Base-by-base conservation (phyloP, 140 eudicot genomes). In the Erigeron philadelphicus region DNA sequence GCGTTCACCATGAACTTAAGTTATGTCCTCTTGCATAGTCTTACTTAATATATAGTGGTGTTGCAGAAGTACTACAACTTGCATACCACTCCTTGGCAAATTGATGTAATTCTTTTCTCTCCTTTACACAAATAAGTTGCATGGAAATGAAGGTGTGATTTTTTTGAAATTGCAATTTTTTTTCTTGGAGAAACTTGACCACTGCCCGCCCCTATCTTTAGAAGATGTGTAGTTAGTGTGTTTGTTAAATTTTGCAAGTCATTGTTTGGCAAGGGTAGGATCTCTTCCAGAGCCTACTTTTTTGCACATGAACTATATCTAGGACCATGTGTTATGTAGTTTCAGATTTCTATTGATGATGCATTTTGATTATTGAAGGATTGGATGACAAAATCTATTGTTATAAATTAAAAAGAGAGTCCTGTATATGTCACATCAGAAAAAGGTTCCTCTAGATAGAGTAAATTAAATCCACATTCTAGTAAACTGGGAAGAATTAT, bases 191-290 rank as follows among this genome's bases (percentile, higher is more conserved):
- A 65, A n/a, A 54, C 56, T 44, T 21, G 23, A 72, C 21, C 69
- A 50, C 21, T 52, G 11, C 16, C 31, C 35, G 7, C n/a, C n/a
- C n/a, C n/a, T 64, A 48, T 62, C 42, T 17, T 44, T 31, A 11
- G 48, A 60, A 71, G 60, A 23, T 60, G 23, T 61, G 62, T 3
- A 25, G 35, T 25, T 25, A n/a, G n/a, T 25, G 35, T 2, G 3
- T 25, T 25, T 25, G 1, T 25, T 25, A 25, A 62, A 50, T 5
- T 13, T 55, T 6, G 31, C 60, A n/a, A 13, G 15, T 47, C 9
- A 72, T 48, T 61, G 31, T 48, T 66, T 55, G 72, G 35, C 23
- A 54, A 66, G 64, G 78, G 60, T 74, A 54, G 60, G 42, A 45
- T 58, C 18, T 9, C 16, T 42, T 46, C 11, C 18, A 21, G 18